Evolutionary conservation across 805 yeast genomes (phyloP).

Genomic region (Cyberlindnera americana): DNA sequence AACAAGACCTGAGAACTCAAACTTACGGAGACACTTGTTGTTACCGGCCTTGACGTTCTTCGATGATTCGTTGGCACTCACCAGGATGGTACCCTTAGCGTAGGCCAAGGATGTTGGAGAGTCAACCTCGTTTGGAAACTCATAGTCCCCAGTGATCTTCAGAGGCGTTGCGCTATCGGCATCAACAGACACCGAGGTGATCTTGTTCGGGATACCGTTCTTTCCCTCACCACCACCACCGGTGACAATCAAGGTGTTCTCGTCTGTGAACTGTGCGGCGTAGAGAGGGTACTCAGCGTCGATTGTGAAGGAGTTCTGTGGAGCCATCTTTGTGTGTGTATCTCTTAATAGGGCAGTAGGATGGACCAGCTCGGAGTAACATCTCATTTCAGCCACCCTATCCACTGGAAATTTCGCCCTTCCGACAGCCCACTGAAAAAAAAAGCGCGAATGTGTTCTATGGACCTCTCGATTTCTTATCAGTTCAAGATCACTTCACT

Average conservation of each 20-base stretch:
- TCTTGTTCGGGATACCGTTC: constrained; percentile 82
- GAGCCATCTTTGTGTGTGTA: constrained; percentile 1
- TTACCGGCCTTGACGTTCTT: constrained; percentile 53
- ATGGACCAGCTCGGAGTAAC: too few relatives aligned
- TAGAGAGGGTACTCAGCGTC: constrained; percentile 64
- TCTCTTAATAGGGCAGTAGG: too few relatives aligned
- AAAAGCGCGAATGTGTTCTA: too few relatives aligned
- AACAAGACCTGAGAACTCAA: constrained; percentile 21
- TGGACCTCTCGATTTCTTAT: too few relatives aligned
- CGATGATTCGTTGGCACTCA: constrained; percentile 74
- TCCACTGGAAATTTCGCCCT: too few relatives aligned
- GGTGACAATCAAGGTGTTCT: constrained; percentile 60
- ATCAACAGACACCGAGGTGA: constrained; percentile 61
- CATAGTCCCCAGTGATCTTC: constrained; percentile 61
- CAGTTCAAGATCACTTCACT: too few relatives aligned
- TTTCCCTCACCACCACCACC: constrained; percentile 98
- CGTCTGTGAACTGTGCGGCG: constrained; percentile 67
- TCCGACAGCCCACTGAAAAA: too few relatives aligned
- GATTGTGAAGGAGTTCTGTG: constrained; percentile 4
- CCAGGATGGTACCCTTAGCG: constrained; percentile 44
- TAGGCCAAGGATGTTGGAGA: constrained; percentile 83
- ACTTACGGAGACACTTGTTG: constrained; percentile 73
- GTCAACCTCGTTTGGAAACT: constrained; percentile 64
- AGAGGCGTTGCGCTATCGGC: constrained; percentile 38
- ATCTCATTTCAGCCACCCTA: too few relatives aligned